Evolutionary conservation across 1,284 basidiomycete genomes (phyloP), one percentile per base, ranked within the genome.

Genomic region (Ceratobasidium sp.): DNA sequence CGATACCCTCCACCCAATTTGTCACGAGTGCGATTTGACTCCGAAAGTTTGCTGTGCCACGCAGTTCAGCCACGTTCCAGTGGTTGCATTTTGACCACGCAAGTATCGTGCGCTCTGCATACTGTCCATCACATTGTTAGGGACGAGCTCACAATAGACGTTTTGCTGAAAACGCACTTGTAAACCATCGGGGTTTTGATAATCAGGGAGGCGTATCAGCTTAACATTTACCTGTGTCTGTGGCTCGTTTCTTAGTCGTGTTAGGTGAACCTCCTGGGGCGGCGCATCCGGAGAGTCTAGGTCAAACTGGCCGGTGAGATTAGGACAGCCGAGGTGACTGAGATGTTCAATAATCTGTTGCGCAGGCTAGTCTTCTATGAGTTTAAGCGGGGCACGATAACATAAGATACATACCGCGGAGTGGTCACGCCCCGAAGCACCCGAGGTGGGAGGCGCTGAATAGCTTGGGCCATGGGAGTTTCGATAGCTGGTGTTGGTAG

Each of bases 71-170:
- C n/a, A 68, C 26, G 44, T 68, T 28, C 3, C 46, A 49, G 53
- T 68, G 66, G 6, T 68, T 26, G 12, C 66, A 66, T 55, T 53
- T 51, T 5, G 66, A 49, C 66, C 66, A 68, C 2, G 49, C 13
- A 13, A 53, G 23, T 28, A 68, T 4, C 18, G 33, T 49, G 5
- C 20, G 26, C 7, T 44, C 44, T 10, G 39, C 13, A 9, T 26
- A 49, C 66, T 66, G 23, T 15, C 42, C 18, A 46, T 6, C 7
- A 46, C 6, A 46, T 46, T 6, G 44, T 46, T 13, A 46, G 13
- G n/a, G n/a, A n/a, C n/a, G n/a, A n/a, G n/a, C n/a, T n/a, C n/a
- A n/a, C n/a, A n/a, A n/a, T n/a, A 46, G 6, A 46, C 44, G 44
- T 13, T 6, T 46, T 6, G 44, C 44, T 46, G 44, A 13, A 46